These are phyloP conservation scores for Hypocrella siamensis DNA, from an alignment of 2,329 filamentous ascomycete genomes.

Conservation along the genomic window DNA sequence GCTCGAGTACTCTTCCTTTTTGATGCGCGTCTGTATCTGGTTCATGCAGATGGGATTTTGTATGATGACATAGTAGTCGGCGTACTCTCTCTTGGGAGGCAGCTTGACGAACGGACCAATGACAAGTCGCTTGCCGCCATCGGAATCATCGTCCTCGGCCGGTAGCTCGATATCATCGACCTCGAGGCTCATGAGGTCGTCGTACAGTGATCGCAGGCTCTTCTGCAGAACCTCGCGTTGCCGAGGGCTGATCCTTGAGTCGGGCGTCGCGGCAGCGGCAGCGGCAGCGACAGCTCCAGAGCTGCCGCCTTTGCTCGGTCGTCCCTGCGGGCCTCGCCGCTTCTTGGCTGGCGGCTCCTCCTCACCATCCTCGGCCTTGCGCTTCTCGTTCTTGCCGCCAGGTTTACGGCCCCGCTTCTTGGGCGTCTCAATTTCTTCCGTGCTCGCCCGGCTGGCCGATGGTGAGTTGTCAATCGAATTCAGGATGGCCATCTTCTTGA, in stretches of 20 bases:
- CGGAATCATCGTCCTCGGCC: conserved; percentile 41
- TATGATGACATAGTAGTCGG: conserved; percentile 92
- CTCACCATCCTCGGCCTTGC: conserved; percentile 69
- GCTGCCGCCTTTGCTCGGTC: conserved; percentile 45
- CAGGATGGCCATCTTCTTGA: conserved; percentile 33
- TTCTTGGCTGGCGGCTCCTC: conserved; percentile 68
- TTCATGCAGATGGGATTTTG: conserved; percentile 91
- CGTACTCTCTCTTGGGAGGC: conserved; percentile 76
- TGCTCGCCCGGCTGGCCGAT: conserved; percentile 63
- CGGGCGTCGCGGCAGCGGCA: conserved; percentile 13
- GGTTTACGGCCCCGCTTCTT: conserved; percentile 82
- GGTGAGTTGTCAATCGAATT: conserved; percentile 51
- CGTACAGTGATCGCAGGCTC: conserved; percentile 62
- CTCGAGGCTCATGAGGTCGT: conserved; percentile 70
- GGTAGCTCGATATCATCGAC: conserved; percentile 52
- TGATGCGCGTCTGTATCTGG: conserved; percentile 86
- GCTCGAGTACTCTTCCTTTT: conserved; percentile 81
- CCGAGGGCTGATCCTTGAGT: conserved; percentile 41
- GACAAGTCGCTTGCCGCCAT: conserved; percentile 55
- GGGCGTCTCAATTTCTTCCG: conserved; percentile 59
- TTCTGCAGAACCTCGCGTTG: conserved; percentile 67
- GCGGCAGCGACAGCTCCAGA: too few relatives aligned
- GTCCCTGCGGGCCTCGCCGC: conserved; percentile 54
- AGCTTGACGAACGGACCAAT: conserved; percentile 91
- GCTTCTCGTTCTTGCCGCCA: conserved; percentile 60